These are phyloP conservation scores for Cladosporium sp. DNA, from an alignment of 2,329 filamentous ascomycete species.

Conservation along the genomic window DNA sequence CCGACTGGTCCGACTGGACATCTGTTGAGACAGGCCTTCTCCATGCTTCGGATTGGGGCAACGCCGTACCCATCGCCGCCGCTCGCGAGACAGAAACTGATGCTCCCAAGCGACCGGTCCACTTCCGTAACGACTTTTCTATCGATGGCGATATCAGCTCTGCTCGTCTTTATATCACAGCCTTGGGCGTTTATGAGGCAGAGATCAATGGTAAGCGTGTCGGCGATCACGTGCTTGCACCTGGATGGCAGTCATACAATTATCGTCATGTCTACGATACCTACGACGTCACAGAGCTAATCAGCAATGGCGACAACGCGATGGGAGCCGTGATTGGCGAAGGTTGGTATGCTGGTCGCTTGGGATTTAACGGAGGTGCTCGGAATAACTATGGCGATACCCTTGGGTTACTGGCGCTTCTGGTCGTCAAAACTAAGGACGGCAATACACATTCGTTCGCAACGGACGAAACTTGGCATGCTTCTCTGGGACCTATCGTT, in stretches of 20 bases:
- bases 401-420: conserved; percentile 37
- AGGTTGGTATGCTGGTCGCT: conserved; percentile 47
- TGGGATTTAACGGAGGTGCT: conserved; percentile 31
- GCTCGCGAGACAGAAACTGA: not conserved
- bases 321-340: conserved; percentile 44
- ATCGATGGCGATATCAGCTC: not conserved
- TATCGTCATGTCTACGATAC: conserved; percentile 51
- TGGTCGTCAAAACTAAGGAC: conserved; percentile 35
- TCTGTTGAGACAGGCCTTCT: conserved; percentile 1
- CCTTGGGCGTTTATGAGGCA: not conserved
- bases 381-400: conserved; percentile 40
- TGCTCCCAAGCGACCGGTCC: not conserved
- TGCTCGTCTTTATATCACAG: conserved; percentile 9
- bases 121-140: not conserved
- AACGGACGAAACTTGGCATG: conserved; percentile 40
- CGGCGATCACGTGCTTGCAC: conserved; percentile 36
- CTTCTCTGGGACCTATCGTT: conserved; percentile 32
- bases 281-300: conserved; percentile 46
- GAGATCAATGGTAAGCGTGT: conserved; percentile 44
- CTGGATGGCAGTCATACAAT: conserved; percentile 52
- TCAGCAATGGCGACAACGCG: conserved; percentile 36
- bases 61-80: conserved; percentile 2
- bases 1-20: conserved; percentile 2
- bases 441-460: conserved; percentile 28
- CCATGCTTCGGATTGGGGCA: not conserved